Base-by-base conservation (phyloP, 495 filamentous ascomycete species). In the Lasiosphaeria miniovina region DNA sequence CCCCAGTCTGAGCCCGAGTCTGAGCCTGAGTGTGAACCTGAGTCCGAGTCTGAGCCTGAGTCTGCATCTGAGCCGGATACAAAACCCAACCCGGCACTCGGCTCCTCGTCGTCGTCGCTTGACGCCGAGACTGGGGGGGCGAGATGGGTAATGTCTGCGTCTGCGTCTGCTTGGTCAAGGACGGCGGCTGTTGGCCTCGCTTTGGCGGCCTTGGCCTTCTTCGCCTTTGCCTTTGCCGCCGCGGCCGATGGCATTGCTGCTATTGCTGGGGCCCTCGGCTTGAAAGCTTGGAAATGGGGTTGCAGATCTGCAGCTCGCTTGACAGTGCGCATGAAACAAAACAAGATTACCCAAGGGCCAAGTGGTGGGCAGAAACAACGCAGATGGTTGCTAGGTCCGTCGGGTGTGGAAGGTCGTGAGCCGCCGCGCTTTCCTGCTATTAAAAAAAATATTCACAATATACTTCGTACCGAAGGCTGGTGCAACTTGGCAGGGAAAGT, bases 241-340 rank as follows among this genome's bases (percentile, higher is more conserved):
- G 57, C 52, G 36, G 43, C 55, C 34, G 68, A 65, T 36, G 61
- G 68, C 68, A 71, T 71, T 17, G 54, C 12, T n/a, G 43, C 12
- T 9, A 46, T 11, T 46, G 4, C 15, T 9, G 12, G 43, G 8
- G 43, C 14, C 38, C 3, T 41, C 38, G 1, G 24, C 24, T 24
- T 24, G 24, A 24, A 24, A 24, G 24, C 24, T 24, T 24, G 24
- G 24, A 24, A 24, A 24, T 24, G 24, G 24, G 24, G 2, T 24
- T 24, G 24, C 24, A 24, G 24, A 24, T 24, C 24, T 24, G 24
- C 24, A 24, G 24, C 24, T 24, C 24, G 24, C 24, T 24, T 24
- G 24, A 24, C 24, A 24, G 24, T 2, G 24, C 2, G 24, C 24
- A 24, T 24, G 24, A 24, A 24, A 24, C 24, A 24, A 24, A 24